These are phyloP conservation scores for Dissoconium aciculare DNA, from an alignment of 2,329 filamentous ascomycete genomes.

Conservation along the genomic window DNA sequence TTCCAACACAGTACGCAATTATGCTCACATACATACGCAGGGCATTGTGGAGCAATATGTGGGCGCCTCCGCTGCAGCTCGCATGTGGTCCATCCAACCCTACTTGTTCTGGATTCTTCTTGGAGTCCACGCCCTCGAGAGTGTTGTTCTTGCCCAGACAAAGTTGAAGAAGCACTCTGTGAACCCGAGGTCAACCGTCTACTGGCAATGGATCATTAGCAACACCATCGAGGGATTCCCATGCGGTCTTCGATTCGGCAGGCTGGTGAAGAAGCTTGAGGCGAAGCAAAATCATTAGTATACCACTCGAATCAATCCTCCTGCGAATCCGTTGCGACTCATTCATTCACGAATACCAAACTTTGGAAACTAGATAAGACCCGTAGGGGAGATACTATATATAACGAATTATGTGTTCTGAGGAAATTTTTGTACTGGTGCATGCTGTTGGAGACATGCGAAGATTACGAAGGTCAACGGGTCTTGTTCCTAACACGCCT, in stretches of 20 bases:
- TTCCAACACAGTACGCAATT: not conserved
- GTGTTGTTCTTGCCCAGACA: conserved; percentile 31
- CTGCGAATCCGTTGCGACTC: no score
- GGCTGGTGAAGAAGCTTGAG: not conserved
- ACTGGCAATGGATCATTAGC: conserved; percentile 40
- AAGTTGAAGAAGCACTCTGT: conserved; percentile 40
- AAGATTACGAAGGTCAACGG: no score
- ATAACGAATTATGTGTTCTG: not conserved
- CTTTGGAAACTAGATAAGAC: no score
- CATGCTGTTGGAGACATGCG: no score
- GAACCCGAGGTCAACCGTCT: conserved; percentile 32
- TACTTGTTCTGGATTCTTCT: conserved; percentile 45
- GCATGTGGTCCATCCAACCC: conserved; percentile 45
- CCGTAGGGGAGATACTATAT: no score
- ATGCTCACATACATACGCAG: conserved; percentile 25
- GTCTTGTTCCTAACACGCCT: no score
- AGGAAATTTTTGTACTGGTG: not conserved
- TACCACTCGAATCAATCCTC: no score
- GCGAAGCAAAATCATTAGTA: not conserved
- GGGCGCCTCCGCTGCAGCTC: conserved; percentile 42
- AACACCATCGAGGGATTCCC: conserved; percentile 37
- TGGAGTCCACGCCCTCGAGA: conserved; percentile 51
- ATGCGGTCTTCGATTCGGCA: not conserved
- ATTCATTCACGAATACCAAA: no score
- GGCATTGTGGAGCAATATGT: conserved; percentile 25